Percentiles rank a stretch among this genome's conserved stretches.
Conservation (phyloP, 331 rosid genomes). For the Saraca asoca region DNA sequence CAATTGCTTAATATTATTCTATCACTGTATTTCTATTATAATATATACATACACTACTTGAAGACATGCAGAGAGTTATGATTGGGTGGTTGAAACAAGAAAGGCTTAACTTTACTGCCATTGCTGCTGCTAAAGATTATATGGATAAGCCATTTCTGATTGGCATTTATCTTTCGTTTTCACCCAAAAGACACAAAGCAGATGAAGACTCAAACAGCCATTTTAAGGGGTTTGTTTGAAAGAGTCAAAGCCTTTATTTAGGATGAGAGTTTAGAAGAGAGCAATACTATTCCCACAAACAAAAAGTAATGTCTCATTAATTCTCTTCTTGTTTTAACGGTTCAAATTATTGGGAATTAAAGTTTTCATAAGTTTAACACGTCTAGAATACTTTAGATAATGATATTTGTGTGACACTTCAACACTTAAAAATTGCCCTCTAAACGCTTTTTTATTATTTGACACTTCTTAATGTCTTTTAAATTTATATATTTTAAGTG, state of each 20-base stretch:
- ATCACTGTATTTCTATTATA: neutral
- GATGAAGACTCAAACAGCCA: neutral
- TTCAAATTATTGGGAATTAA: too few relatives aligned
- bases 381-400: too few relatives aligned
- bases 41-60: neutral
- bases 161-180: neutral
- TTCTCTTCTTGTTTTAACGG: too few relatives aligned
- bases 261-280: neutral
- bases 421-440: too few relatives aligned
- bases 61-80: neutral
- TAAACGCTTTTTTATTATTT: too few relatives aligned
- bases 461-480: too few relatives aligned
- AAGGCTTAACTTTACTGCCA: neutral
- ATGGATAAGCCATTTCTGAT: neutral
- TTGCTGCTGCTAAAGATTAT: neutral
- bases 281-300: too few relatives aligned
- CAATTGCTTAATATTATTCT: slow-evolving; percentile 2
- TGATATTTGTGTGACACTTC: too few relatives aligned
- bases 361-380: too few relatives aligned
- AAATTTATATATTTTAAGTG: too few relatives aligned
- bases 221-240: neutral
- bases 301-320: too few relatives aligned
- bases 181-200: neutral
- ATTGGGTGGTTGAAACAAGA: slow-evolving; percentile 19
- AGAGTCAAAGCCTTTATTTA: neutral